A percentile compares a stretch with the other conserved stretches of the same genome.
phyloP scores from a whole-genome alignment of 768 basidiomycete species.

The Rhodotorula graminis region DNA sequence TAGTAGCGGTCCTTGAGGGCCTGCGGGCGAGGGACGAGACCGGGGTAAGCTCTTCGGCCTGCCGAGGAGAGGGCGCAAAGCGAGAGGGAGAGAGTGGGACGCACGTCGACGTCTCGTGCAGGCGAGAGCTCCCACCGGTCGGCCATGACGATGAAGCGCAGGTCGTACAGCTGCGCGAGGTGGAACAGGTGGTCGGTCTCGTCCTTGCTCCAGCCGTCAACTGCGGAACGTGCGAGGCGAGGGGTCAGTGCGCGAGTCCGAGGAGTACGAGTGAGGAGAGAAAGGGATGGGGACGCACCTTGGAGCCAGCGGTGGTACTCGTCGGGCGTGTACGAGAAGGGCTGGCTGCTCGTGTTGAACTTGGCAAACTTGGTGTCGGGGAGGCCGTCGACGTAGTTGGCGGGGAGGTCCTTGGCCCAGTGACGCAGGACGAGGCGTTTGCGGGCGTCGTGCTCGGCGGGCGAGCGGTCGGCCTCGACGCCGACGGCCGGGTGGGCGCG shows the following conservation, averaged over 20 bases:
- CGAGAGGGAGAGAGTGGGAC: background rate
- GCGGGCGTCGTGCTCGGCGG: conserved; percentile 63
- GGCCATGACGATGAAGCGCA: conserved; percentile 79
- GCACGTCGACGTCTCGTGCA: conserved; percentile 47
- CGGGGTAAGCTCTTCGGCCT: background rate
- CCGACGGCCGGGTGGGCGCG: conserved; percentile 4
- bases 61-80: background rate
- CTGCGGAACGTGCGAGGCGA: conserved; percentile 47
- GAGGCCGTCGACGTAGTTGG: conserved; percentile 20
- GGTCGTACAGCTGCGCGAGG: conserved; percentile 73
- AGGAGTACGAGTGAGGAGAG: too few relatives aligned
- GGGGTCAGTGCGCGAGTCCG: background rate
- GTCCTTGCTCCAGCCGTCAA: conserved; percentile 81
- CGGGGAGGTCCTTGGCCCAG: conserved; percentile 61
- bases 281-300: conserved; percentile 52
- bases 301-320: conserved; percentile 78
- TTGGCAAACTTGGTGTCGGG: conserved; percentile 66
- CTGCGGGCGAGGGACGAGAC: background rate
- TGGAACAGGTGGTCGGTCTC: conserved; percentile 90
- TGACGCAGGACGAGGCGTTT: conserved; percentile 69
- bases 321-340: conserved; percentile 72
- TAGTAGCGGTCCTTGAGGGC: conserved; percentile 79
- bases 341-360: conserved; percentile 65
- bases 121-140: conserved; percentile 78
- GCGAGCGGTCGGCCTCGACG: conserved; percentile 52